Conservation (phyloP, 192 early-diverging fungal genomes). For the Coemansia sp. region DNA sequence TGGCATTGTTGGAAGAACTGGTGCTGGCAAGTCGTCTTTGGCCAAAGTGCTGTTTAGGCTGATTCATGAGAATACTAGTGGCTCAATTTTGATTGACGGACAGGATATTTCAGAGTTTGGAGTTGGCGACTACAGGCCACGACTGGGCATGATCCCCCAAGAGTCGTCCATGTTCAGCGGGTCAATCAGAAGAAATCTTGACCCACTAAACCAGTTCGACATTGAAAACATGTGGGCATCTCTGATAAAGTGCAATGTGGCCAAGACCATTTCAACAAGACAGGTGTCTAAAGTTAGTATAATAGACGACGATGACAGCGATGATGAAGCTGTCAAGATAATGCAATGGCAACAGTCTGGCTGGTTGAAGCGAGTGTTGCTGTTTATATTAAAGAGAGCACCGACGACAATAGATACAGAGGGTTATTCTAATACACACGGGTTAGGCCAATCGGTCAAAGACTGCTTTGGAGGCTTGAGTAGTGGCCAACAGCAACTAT, state of each 20-base stretch:
- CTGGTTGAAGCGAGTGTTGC: constrained; percentile 3
- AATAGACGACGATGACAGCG: not conserved
- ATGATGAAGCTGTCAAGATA: not conserved
- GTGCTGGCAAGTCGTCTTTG: constrained; percentile 63
- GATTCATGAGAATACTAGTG: constrained; percentile 54
- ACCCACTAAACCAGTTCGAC: constrained; percentile 54
- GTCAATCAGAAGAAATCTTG: constrained; percentile 62
- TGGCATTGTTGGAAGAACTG: constrained; percentile 56
- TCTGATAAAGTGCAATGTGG: constrained; percentile 19
- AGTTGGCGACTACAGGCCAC: constrained; percentile 58
- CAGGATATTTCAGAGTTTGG: constrained; percentile 69
- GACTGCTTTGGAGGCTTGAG: constrained; percentile 2
- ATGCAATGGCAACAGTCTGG: constrained; percentile 13
- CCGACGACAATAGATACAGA: not conserved
- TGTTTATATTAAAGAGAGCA: not conserved
- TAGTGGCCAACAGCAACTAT: constrained; percentile 60
- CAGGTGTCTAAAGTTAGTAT: not conserved
- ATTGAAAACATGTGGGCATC: constrained; percentile 18
- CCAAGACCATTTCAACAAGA: not conserved
- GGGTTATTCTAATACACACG: not conserved
- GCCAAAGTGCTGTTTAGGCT: constrained; percentile 59
- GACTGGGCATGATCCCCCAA: constrained; percentile 55
- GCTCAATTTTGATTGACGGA: constrained; percentile 71
- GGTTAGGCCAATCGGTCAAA: not conserved
- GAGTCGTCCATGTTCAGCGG: constrained; percentile 64